Percentiles rank a stretch among this genome's conserved stretches.
These are phyloP conservation scores for Areca catechu DNA, from an alignment of 176 grass and related monocot species.

Conservation along the genomic window DNA sequence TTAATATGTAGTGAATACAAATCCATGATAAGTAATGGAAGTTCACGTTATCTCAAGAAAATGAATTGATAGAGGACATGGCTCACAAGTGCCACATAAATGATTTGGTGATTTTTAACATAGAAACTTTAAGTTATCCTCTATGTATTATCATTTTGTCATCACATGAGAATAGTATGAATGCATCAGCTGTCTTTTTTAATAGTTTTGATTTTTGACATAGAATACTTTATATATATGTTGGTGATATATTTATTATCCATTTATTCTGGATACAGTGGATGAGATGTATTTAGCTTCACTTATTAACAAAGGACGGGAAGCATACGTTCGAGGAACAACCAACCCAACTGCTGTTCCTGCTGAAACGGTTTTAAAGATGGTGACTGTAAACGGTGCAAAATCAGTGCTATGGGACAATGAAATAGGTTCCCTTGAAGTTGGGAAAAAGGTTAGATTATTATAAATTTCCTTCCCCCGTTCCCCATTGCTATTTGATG, in stretches of 20 bases:
- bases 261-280: constrained; percentile 28
- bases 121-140: too few species aligned
- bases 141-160: too few species aligned
- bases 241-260: not conserved
- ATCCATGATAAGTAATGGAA: too few species aligned
- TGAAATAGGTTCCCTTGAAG: constrained; percentile 78
- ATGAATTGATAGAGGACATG: too few species aligned
- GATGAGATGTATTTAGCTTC: constrained; percentile 98
- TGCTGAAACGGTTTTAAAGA: constrained; percentile 56
- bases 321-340: constrained; percentile 57
- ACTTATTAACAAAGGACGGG: constrained; percentile 91
- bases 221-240: too few species aligned
- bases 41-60: too few species aligned
- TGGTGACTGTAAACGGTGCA: constrained; percentile 80
- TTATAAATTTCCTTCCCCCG: constrained; percentile 10
- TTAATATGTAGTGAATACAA: too few species aligned
- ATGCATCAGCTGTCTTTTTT: too few species aligned
- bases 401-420: constrained; percentile 89
- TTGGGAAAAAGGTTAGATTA: constrained; percentile 70
- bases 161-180: too few species aligned
- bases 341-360: constrained; percentile 74
- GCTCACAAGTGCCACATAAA: too few species aligned
- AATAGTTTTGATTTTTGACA: too few species aligned
- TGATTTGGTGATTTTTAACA: too few species aligned
- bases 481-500: constrained; percentile 3